Conservation (phyloP, 2,329 filamentous ascomycete genomes). For the Colletotrichum liriopes region DNA sequence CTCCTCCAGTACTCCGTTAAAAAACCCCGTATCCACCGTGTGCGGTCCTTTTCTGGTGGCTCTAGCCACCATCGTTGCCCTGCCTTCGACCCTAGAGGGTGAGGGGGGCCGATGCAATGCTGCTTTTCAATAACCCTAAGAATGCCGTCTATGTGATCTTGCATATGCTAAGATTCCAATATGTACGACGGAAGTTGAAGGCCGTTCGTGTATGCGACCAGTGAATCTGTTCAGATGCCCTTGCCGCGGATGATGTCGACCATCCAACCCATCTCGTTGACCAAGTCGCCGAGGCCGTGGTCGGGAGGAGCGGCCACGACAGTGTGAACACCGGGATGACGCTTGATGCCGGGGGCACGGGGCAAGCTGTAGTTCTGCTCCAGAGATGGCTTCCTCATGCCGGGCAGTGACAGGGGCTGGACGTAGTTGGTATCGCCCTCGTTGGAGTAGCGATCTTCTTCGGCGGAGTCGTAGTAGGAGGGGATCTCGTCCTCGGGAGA, state of each 20-base stretch:
- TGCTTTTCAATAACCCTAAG: conserved; percentile 2
- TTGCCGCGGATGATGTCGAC: conserved; percentile 61
- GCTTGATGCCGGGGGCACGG: conserved; percentile 48
- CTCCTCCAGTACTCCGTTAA: conserved; percentile 36
- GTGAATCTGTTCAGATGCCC: conserved; percentile 41
- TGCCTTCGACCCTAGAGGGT: neutral
- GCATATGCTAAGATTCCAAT: neutral
- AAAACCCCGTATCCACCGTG: conserved; percentile 23
- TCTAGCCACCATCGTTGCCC: neutral
- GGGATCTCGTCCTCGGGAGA: conserved; percentile 60
- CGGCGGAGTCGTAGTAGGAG: conserved; percentile 64
- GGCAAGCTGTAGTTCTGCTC: conserved; percentile 64
- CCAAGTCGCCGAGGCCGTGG: conserved; percentile 58
- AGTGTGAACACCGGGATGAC: conserved; percentile 36
- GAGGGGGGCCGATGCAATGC: conserved; percentile 15
- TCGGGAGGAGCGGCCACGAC: conserved; percentile 55
- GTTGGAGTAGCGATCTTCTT: conserved; percentile 55
- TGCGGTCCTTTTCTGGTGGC: neutral
- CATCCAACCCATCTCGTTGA: conserved; percentile 67
- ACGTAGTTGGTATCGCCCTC: conserved; percentile 55
- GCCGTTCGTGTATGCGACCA: neutral
- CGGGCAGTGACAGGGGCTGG: conserved; percentile 44
- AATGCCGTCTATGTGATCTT: conserved; percentile 22
- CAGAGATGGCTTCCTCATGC: conserved; percentile 43
- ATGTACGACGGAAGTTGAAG: conserved; percentile 1